A percentile compares a stretch with the other conserved stretches of the same genome.
phyloP scores from a whole-genome alignment of 2,329 filamentous ascomycete species.

The Conoideocrella luteorostrata region DNA sequence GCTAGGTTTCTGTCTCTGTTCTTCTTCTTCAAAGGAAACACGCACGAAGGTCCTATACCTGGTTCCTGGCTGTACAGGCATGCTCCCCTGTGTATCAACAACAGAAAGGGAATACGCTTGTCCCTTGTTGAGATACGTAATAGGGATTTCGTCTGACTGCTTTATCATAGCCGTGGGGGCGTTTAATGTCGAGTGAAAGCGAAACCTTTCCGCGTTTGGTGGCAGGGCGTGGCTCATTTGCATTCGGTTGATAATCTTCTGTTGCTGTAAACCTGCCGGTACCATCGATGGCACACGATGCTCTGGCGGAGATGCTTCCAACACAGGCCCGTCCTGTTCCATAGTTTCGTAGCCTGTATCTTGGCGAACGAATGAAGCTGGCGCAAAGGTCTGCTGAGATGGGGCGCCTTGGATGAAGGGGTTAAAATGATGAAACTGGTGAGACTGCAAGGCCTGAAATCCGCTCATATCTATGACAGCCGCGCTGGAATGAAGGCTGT shows the following conservation, averaged over 20 bases:
- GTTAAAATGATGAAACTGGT: constrained; percentile 61
- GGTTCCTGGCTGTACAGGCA: constrained; percentile 52
- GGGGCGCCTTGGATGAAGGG: constrained; percentile 61
- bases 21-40: constrained; percentile 95
- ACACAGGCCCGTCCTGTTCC: constrained; percentile 65
- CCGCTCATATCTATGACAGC: constrained; percentile 58
- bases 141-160: constrained; percentile 79
- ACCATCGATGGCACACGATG: constrained; percentile 52
- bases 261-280: constrained; percentile 26
- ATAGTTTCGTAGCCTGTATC: constrained; percentile 75
- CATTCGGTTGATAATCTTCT: constrained; percentile 40
- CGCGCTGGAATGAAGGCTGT: constrained; percentile 53
- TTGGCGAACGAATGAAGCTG: constrained; percentile 73
- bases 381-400: constrained; percentile 58
- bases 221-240: constrained; percentile 42
- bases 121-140: constrained; percentile 98
- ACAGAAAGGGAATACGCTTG: constrained; percentile 88
- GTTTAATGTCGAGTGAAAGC: constrained; percentile 83
- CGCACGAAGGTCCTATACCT: constrained; percentile 86
- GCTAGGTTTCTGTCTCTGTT: constrained; percentile 77
- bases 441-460: constrained; percentile 57
- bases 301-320: constrained; percentile 48
- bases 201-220: constrained; percentile 63
- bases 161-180: constrained; percentile 96
- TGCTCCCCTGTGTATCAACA: constrained; percentile 63